A percentile compares a stretch with the other conserved stretches of the same genome.
Conservation (phyloP, 805 yeast genomes). For the Myxozyma neglecta region DNA sequence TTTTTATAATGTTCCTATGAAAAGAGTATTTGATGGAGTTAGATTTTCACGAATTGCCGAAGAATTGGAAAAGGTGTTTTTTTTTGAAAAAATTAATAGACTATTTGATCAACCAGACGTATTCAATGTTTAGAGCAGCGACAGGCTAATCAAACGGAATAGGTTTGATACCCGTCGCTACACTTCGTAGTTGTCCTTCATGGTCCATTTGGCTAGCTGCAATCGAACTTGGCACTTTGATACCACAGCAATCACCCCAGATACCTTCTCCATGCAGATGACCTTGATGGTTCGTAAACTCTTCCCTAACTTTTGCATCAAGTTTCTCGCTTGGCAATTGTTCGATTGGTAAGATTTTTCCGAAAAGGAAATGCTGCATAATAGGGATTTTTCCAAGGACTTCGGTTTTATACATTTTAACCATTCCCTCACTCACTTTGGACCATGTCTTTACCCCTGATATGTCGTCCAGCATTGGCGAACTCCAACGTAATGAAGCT, state of each 20-base stretch:
- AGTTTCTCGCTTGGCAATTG: constrained; percentile 31
- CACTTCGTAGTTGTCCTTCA: constrained; percentile 12
- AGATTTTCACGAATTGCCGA: too few species aligned
- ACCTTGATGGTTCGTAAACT: constrained; percentile 33
- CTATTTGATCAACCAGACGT: too few species aligned
- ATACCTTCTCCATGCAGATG: constrained; percentile 51
- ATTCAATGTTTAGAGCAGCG: too few species aligned
- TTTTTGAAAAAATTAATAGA: too few species aligned
- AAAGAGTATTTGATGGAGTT: too few species aligned
- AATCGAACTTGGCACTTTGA: constrained; percentile 90
- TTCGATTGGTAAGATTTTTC: constrained; percentile 40
- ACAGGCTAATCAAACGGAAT: constrained; percentile 29
- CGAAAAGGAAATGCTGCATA: constrained; percentile 91
- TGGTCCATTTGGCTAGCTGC: constrained; percentile 61
- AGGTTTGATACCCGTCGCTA: constrained; percentile 19
- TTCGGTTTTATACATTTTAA: constrained; percentile 93
- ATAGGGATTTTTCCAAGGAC: constrained; percentile 88
- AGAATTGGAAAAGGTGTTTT: too few species aligned
- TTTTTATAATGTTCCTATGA: too few species aligned
- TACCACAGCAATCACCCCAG: constrained; percentile 99
- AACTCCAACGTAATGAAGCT: constrained; percentile 88
- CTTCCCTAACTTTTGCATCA: background rate
- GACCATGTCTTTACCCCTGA: constrained; percentile 87
- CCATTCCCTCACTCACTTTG: constrained; percentile 90
- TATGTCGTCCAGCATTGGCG: constrained; percentile 95